A percentile compares a stretch with the other conserved stretches of the same genome.
Evolutionary conservation across 176 grass and related monocot genomes (phyloP).

Genomic region (Miscanthus lutarioriparius): DNA sequence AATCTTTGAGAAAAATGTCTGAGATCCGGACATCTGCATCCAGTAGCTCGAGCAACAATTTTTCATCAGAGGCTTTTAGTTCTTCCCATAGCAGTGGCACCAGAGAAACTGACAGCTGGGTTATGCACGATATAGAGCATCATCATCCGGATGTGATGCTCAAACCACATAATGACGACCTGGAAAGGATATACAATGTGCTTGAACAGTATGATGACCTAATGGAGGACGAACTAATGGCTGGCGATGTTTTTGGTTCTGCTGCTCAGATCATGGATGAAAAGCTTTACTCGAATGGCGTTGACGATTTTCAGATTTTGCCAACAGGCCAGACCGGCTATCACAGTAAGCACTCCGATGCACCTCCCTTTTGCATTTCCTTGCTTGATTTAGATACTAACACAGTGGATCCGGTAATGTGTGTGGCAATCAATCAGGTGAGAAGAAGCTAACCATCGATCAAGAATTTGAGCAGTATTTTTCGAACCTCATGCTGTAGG

Average conservation of each 20-base stretch:
- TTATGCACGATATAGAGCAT: slow-evolving; percentile 20
- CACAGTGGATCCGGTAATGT: neutral
- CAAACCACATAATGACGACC: slow-evolving; percentile 22
- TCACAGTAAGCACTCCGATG: slow-evolving; percentile 36
- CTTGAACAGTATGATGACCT: slow-evolving; percentile 38
- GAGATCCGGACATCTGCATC: slow-evolving; percentile 38
- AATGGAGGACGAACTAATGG: slow-evolving; percentile 36
- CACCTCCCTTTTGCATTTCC: neutral
- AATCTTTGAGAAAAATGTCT: slow-evolving; percentile 32
- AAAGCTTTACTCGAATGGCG: slow-evolving; percentile 53
- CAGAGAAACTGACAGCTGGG: slow-evolving; percentile 37
- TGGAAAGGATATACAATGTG: slow-evolving; percentile 33
- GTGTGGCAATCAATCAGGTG: slow-evolving; percentile 30
- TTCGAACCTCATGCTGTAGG: slow-evolving; percentile 78
- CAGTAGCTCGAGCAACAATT: slow-evolving; percentile 52
- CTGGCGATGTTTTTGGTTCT: slow-evolving; percentile 31
- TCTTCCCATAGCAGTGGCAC: slow-evolving; percentile 41
- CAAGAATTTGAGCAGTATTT: slow-evolving; percentile 89
- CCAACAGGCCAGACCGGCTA: slow-evolving; percentile 23
- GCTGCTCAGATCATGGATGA: slow-evolving; percentile 35
- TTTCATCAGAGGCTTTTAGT: slow-evolving; percentile 40
- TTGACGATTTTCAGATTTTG: slow-evolving; percentile 42
- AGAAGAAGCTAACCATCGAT: slow-evolving; percentile 65
- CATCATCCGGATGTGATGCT: slow-evolving; percentile 32
- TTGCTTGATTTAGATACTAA: slow-evolving; percentile 28